A percentile compares a stretch with the other conserved stretches of the same genome.
These are phyloP conservation scores for Mimosa pudica DNA, from an alignment of 306 rosid species.

Conservation along the genomic window DNA sequence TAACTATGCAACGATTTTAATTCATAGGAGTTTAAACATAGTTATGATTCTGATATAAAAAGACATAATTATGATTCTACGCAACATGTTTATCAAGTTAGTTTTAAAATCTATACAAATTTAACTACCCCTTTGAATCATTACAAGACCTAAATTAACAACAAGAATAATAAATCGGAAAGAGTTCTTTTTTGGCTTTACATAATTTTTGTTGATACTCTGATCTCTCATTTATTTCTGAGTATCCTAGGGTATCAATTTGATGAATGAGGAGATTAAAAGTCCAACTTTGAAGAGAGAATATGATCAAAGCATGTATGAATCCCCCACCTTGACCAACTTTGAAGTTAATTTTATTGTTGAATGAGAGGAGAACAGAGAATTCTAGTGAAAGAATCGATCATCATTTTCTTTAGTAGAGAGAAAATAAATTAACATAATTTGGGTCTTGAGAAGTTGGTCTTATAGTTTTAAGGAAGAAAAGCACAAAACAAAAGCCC, in stretches of 20 bases:
- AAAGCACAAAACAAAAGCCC: conserved; percentile 6
- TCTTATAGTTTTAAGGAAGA: neutral
- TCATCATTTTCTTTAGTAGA: neutral
- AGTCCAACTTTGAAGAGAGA: conserved; percentile 1
- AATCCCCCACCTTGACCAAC: conserved; percentile 13
- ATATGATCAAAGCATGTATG: neutral
- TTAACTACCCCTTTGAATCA: neutral
- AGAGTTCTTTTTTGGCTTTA: neutral
- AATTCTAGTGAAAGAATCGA: neutral
- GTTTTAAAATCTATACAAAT: neutral
- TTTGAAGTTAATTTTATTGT: neutral
- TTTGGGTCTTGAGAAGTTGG: neutral
- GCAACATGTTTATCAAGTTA: no score
- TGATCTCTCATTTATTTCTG: neutral
- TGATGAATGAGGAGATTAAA: neutral
- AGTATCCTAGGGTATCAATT: neutral
- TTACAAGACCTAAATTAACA: neutral
- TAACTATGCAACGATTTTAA: neutral
- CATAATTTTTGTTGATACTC: neutral
- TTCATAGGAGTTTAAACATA: neutral
- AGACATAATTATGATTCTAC: no score
- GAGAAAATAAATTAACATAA: neutral
- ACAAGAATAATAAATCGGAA: neutral
- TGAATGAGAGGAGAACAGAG: neutral
- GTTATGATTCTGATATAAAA: no score